Conservation (phyloP, 139 green algal genomes). For the Mychonastes homosphaera region DNA sequence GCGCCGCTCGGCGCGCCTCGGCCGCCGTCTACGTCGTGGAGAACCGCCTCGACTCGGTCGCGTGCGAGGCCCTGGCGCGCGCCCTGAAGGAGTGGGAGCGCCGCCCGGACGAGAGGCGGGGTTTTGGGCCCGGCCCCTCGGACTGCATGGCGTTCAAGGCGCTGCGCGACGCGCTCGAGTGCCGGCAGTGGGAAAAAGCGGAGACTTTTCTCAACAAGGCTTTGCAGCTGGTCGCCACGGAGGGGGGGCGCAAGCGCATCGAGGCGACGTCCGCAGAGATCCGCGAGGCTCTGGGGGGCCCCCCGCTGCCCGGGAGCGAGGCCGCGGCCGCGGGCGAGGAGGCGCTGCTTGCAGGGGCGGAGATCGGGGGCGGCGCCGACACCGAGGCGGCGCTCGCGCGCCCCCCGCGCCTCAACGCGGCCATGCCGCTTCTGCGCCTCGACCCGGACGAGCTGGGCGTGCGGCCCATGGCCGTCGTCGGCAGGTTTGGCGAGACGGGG, state of each 20-base stretch:
- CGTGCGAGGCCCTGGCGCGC: slow-evolving; percentile 42
- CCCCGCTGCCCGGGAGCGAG: too few species aligned
- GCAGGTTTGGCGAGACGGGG: background rate
- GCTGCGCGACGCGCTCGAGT: slow-evolving; percentile 63
- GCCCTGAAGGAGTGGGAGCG: slow-evolving; percentile 72
- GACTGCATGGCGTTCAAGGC: slow-evolving; percentile 80
- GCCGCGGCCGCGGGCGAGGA: background rate
- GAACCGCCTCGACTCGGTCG: slow-evolving; percentile 33
- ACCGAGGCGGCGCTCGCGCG: background rate
- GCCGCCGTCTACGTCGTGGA: slow-evolving; percentile 42
- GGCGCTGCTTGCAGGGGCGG: background rate
- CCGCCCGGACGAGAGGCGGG: slow-evolving; percentile 28
- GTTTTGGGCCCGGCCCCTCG: slow-evolving; percentile 46
- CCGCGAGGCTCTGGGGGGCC: too few species aligned
- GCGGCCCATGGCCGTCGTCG: background rate
- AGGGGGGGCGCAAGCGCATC: slow-evolving; percentile 32
- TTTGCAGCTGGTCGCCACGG: slow-evolving; percentile 34
- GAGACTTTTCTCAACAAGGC: background rate
- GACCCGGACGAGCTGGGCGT: slow-evolving; percentile 53
- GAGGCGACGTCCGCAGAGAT: too few species aligned
- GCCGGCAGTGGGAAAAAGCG: background rate
- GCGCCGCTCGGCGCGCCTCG: slow-evolving; percentile 27
- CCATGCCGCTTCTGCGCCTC: slow-evolving; percentile 36
- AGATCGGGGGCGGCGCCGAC: background rate
- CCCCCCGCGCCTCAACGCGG: slow-evolving; percentile 1